Base-by-base conservation (phyloP, 768 basidiomycete genomes). In the Phanerochaete carnosa region DNA sequence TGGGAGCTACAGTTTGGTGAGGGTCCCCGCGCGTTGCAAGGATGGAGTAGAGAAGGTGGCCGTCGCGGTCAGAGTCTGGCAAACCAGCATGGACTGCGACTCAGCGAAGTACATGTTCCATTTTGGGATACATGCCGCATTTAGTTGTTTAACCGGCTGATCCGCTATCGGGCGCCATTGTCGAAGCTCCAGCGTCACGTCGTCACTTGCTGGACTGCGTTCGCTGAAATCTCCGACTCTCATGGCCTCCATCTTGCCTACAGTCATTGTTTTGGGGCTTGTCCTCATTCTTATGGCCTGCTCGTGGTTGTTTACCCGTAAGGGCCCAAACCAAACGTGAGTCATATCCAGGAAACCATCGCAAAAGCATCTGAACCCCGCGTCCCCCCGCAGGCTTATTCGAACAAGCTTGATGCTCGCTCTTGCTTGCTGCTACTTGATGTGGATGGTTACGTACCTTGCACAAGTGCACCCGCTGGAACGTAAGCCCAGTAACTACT, bases 381-480 rank as follows among this genome's bases (percentile, higher is more conserved):
- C 25, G 28, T 54, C 29, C 32, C 30, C 51, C 5, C 45, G 16
- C 73, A 98, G 95, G 60, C 83, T 95, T 55, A 83, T 95, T 64
- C 89, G 95, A 65, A 90, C 94, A 1, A 83, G 82, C 63, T 70
- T 94, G 51, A 79, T 93, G 77, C 83, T 98, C 62, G 83, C 91
- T 2, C 74, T 98, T 19, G 78, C 85, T 2, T 89, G 83, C 58
- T 95, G 92, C 75, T 98, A 95, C 77, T 83, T 98, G 67, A 88
- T 98, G 87, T 98, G 95, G 95, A 89, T 89, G 77, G 85, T 96
- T 69, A 95, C 95, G n/a, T 98, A 96, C 75, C 81, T 97, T 72
- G 94, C 95, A 0, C 95, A 98, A 70, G 74, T 97, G 54, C 87
- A 98, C 70, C 95, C 95, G 37, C 81, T 98, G 54, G 87, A 96